Conservation (phyloP, 2,329 filamentous ascomycete genomes). For the Arthrobotrys pseudoclavata region DNA sequence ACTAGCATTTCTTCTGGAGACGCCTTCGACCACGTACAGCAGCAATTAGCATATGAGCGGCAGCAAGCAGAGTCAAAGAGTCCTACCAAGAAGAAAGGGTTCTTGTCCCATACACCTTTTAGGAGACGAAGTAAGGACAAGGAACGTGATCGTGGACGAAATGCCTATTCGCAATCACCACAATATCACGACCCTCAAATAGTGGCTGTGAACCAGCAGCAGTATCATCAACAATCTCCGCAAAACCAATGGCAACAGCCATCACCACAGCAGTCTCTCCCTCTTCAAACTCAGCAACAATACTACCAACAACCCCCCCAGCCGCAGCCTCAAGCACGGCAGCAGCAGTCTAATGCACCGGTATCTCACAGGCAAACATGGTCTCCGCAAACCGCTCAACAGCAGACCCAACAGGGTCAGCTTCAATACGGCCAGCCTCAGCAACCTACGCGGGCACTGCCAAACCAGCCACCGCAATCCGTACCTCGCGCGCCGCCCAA, state of each 20-base stretch:
- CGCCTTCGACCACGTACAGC: slow-evolving; percentile 49
- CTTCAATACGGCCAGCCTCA: slow-evolving; percentile 37
- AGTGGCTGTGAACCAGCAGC: slow-evolving; percentile 38
- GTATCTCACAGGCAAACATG: slow-evolving; percentile 50
- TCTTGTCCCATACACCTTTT: slow-evolving; percentile 95
- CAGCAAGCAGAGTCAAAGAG: slow-evolving; percentile 77
- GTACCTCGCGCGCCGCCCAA: slow-evolving; percentile 65
- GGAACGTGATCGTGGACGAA: slow-evolving; percentile 57
- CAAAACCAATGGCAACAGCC: slow-evolving; percentile 40
- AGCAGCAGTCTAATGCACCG: slow-evolving; percentile 33
- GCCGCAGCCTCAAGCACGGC: slow-evolving; percentile 28
- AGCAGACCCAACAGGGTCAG: slow-evolving; percentile 25
- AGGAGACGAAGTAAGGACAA: slow-evolving; percentile 84
- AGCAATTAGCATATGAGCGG: slow-evolving; percentile 84
- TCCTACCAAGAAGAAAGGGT: slow-evolving; percentile 81
- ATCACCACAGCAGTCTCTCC: slow-evolving; percentile 22
- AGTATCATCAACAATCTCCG: slow-evolving; percentile 13
- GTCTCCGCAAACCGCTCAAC: slow-evolving; percentile 49
- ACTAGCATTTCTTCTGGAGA: slow-evolving; percentile 68
- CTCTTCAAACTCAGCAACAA: slow-evolving; percentile 42
- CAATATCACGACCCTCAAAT: slow-evolving; percentile 63
- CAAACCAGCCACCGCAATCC: slow-evolving; percentile 22
- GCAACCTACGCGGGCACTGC: slow-evolving; percentile 22
- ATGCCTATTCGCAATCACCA: slow-evolving; percentile 64
- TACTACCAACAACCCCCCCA: slow-evolving; percentile 34